Evolutionary conservation across 2,329 filamentous ascomycete species (phyloP), one percentile per base, ranked within the genome.

Genomic region (Alternaria sp.): DNA sequence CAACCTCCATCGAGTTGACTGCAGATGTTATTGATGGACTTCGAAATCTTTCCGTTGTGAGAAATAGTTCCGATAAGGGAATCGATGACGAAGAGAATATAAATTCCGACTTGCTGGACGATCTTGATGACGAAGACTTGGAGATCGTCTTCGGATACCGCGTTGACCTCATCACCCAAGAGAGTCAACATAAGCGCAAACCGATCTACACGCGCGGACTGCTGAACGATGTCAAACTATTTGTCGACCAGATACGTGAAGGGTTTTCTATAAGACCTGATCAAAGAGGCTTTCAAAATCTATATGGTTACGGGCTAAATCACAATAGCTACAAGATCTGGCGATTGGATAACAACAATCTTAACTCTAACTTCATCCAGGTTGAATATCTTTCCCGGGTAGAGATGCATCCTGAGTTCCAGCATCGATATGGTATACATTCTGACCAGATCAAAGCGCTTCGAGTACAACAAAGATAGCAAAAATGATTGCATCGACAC

Each of bases 391-490:
- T 60, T 16, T 46, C 59, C 11, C 54, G 57, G 9, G 47, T 64
- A n/a, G 62, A 62, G 38, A 39, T 61, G 22, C 28, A 55, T 38
- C 54, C 59, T n/a, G 41, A 36, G 7, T 62, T 64, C 32, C 59
- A 62, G 12, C 7, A 9, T 6, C 32, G 4, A 7, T 61, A 48
- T 30, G 43, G 49, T 7, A 36, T 53, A 12, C n/a, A 42, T 5
- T 54, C 42, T 0, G 26, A 38, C 16, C 41, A 49, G 5, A 44
- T 48, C 16, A 24, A 14, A 14, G 34, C 22, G 11, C 38, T 60
- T 6, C 38, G 44, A n/a, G 8, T 51, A 57, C 36, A 61, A 61
- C 28, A 20, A 32, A 12, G 24, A 49, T 20, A 14, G 20, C 6
- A 39, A 18, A 24, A 39, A 43, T 16, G 39, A 57, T 7, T 43